phyloP scores from a whole-genome alignment of 2,329 filamentous ascomycete genomes.

The Cladosporium halotolerans region DNA sequence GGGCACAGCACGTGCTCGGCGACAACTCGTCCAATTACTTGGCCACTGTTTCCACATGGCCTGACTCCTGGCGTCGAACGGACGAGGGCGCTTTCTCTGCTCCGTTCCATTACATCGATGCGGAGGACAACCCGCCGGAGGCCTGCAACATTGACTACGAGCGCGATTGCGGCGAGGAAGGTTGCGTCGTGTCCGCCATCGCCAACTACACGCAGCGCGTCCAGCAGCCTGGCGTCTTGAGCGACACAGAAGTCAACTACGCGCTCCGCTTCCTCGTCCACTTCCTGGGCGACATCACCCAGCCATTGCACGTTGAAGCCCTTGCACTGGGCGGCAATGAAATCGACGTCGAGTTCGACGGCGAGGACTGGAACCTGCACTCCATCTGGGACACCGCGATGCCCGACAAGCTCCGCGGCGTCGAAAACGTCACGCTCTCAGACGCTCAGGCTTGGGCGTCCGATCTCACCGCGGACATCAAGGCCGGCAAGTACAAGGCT shows the following conservation, averaged over 20 bases:
- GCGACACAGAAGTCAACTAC: slow-evolving; percentile 33
- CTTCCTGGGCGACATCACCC: slow-evolving; percentile 59
- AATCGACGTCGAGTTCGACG: slow-evolving; percentile 40
- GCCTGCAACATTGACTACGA: slow-evolving; percentile 45
- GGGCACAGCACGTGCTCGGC: slow-evolving; percentile 39
- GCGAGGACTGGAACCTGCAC: slow-evolving; percentile 37
- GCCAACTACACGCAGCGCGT: slow-evolving; percentile 45
- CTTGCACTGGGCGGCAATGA: slow-evolving; percentile 39
- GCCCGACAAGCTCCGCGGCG: slow-evolving; percentile 32
- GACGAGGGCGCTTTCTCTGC: slow-evolving; percentile 43
- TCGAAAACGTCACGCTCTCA: slow-evolving; percentile 33
- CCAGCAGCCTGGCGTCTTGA: slow-evolving; percentile 23
- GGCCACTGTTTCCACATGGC: slow-evolving; percentile 49
- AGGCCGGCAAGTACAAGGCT: slow-evolving; percentile 33
- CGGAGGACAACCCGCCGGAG: slow-evolving; percentile 40
- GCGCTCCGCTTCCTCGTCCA: slow-evolving; percentile 47
- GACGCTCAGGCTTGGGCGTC: slow-evolving; percentile 36
- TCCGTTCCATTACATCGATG: slow-evolving; percentile 48
- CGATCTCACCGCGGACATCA: slow-evolving; percentile 33
- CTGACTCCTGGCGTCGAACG: slow-evolving; percentile 46
- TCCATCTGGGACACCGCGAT: slow-evolving; percentile 41
- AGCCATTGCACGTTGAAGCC: slow-evolving; percentile 54
- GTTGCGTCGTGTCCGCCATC: slow-evolving; percentile 49
- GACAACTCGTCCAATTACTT: slow-evolving; percentile 40
- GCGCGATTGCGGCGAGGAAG: slow-evolving; percentile 45